Base-by-base conservation (phyloP, 176 grass and related monocot genomes). In the Oryza meridionalis region DNA sequence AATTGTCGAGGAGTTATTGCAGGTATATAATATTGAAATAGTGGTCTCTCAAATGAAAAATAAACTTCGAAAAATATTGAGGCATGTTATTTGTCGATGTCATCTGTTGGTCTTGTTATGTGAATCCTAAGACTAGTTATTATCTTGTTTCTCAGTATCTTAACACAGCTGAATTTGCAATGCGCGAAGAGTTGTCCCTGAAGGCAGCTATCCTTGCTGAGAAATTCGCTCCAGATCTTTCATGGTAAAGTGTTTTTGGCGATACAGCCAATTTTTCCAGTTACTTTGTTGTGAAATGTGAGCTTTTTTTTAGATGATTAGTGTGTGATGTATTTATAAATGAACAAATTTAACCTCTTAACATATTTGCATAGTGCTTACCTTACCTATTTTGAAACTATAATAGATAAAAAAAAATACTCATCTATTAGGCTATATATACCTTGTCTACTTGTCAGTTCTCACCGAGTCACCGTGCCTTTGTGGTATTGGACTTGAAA, bases 211-310 rank as follows among this genome's bases (percentile, higher is more conserved):
- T 99, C 80, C 82, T 96, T 58, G 96, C 96, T 33, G 96, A 99
- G 86, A 99, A 99, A 77, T 99, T 99, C 65, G 96, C 96, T 87
- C 96, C 96, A 85, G 89, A 99, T 94, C 89, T 99, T 72, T 99
- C 93, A 78, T 99, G 96, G 96, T 99, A 92, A 73, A 47, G 42
- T 38, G 49, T 81, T 26, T 77, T 42, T 58, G 0, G 19, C 6
- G 19, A 72, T 16, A 9, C 35, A 47, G 15, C 45, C 43, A 21
- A 46, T 70, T 73, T 72, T 55, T 62, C 21, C 33, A 32, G 33
- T 61, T 69, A 32, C 14, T 45, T 6, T 69, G 33, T 77, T 84
- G 65, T 55, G 67, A 77, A 50, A 58, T 61, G 32, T 26, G 61
- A 40, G 63, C 31, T 79, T 5, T 38, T 9, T 29, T 0, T 31